These are phyloP conservation scores for Coccinonectria pachysandricola DNA, from an alignment of 2,329 filamentous ascomycete genomes.

Conservation along the genomic window DNA sequence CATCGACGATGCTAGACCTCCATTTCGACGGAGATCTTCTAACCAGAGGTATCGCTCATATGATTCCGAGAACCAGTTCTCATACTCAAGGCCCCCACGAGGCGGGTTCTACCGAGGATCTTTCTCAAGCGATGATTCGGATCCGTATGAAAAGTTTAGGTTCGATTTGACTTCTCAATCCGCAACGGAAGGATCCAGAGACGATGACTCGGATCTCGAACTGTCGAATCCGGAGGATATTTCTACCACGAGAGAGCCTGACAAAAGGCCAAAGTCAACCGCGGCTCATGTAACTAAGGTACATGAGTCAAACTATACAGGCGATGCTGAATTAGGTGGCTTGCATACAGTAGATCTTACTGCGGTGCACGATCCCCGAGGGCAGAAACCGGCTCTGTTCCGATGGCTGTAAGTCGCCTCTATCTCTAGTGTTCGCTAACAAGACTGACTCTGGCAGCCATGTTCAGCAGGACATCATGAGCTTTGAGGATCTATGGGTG, in stretches of 20 bases:
- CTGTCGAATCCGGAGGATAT: conserved; percentile 16
- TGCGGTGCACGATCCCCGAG: conserved; percentile 23
- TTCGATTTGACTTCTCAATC: conserved; percentile 14
- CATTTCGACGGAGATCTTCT: too few species aligned
- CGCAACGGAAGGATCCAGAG: conserved; percentile 13
- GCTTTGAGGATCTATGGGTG: conserved; percentile 33
- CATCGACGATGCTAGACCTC: too few species aligned
- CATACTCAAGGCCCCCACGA: too few species aligned
- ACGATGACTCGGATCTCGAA: conserved; percentile 22
- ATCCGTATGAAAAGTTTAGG: conserved; percentile 20
- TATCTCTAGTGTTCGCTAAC: too few species aligned
- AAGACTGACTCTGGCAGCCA: conserved; percentile 22
- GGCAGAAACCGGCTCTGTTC: conserved; percentile 26
- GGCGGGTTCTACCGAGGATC: too few species aligned
- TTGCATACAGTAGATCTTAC: conserved; percentile 26
- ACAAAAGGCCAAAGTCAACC: conserved; percentile 3
- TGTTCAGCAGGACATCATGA: conserved; percentile 29
- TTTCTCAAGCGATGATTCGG: conserved; percentile 17
- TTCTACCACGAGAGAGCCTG: conserved; percentile 7
- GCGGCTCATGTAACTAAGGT: conserved; percentile 16
- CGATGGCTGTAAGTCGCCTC: conserved; percentile 28
- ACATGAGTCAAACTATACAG: conserved; percentile 28
- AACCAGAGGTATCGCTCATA: too few species aligned
- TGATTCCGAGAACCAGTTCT: too few species aligned
- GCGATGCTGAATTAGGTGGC: conserved; percentile 26